These are phyloP conservation scores for Peterozyma xylosa DNA, from an alignment of 805 yeast species.

Conservation along the genomic window DNA sequence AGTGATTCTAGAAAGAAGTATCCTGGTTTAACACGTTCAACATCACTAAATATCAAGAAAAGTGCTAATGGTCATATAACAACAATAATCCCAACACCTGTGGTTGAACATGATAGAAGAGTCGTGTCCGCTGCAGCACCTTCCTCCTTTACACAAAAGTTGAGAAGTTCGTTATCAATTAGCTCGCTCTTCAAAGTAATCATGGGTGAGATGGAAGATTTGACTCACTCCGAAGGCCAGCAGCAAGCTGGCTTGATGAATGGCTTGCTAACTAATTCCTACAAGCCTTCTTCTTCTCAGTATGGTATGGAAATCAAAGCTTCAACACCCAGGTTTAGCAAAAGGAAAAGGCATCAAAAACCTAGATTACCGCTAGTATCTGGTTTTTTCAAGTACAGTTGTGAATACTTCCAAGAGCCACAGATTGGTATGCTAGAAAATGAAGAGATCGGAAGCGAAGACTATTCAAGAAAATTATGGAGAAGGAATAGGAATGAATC, in stretches of 20 bases:
- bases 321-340: slow-evolving; percentile 44
- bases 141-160: slow-evolving; percentile 13
- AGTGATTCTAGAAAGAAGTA: neutral
- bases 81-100: neutral
- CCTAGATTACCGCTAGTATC: slow-evolving; percentile 51
- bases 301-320: slow-evolving; percentile 45
- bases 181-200: slow-evolving; percentile 17
- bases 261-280: neutral
- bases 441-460: slow-evolving; percentile 90
- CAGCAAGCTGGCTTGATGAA: neutral
- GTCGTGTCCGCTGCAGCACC: slow-evolving; percentile 13
- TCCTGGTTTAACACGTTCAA: neutral
- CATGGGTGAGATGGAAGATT: slow-evolving; percentile 13
- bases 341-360: slow-evolving; percentile 17
- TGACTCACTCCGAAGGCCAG: slow-evolving; percentile 8
- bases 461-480: slow-evolving; percentile 79
- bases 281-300: slow-evolving; percentile 5
- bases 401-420: slow-evolving; percentile 94
- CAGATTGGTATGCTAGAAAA: slow-evolving; percentile 79
- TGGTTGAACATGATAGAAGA: slow-evolving; percentile 8
- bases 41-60: slow-evolving; percentile 6
- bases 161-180: slow-evolving; percentile 13
- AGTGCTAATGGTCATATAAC: neutral
- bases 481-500: slow-evolving; percentile 82
- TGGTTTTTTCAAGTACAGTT: slow-evolving; percentile 64